Conservation (phyloP, 768 basidiomycete species). For the Kwoniella pini region DNA sequence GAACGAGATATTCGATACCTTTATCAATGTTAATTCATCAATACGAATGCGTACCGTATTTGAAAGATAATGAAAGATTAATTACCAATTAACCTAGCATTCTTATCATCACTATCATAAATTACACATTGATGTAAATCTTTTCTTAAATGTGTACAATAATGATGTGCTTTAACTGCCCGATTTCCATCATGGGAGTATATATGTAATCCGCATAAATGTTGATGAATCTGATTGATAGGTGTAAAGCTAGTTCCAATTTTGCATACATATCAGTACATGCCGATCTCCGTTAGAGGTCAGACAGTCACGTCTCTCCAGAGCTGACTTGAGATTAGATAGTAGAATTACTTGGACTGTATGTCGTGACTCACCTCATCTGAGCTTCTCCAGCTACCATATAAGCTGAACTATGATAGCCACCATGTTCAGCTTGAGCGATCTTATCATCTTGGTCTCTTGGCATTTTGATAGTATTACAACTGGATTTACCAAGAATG, state of each 20-base stretch:
- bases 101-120: conserved; percentile 58
- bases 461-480: conserved; percentile 19
- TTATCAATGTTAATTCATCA: background rate
- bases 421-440: conserved; percentile 29
- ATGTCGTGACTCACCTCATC: conserved; percentile 37
- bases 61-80: background rate
- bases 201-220: conserved; percentile 48
- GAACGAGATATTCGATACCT: conserved; percentile 62
- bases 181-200: conserved; percentile 47
- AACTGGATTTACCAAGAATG: too few relatives aligned
- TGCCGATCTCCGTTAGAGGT: too few relatives aligned
- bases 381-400: conserved; percentile 36
- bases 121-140: conserved; percentile 60
- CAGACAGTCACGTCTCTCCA: too few relatives aligned
- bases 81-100: conserved; percentile 59
- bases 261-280: too few relatives aligned
- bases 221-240: conserved; percentile 48
- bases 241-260: conserved; percentile 51
- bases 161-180: conserved; percentile 59
- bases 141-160: conserved; percentile 56
- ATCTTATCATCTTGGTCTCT: conserved; percentile 11
- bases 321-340: background rate
- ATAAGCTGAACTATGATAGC: conserved; percentile 35
- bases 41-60: too few relatives aligned
- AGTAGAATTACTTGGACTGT: too few relatives aligned